phyloP scores from a whole-genome alignment of 2,329 filamentous ascomycete species.

The Fusarium metavorans region DNA sequence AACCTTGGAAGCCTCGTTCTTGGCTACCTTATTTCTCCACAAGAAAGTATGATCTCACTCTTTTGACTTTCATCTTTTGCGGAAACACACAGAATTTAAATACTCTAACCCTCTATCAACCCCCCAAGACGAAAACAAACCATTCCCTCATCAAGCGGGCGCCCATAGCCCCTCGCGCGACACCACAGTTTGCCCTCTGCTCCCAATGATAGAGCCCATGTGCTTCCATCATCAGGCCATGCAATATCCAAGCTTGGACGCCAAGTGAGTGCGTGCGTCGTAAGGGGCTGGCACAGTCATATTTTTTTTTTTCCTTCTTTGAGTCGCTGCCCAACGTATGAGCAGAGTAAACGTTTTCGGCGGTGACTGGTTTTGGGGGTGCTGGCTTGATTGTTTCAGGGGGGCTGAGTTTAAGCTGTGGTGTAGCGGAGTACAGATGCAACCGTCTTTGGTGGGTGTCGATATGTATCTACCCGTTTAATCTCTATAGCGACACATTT shows the following conservation, averaged over 20 bases:
- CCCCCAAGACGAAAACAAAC: not conserved
- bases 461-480: not conserved
- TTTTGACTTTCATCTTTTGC: no score
- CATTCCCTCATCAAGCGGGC: not conserved
- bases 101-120: not conserved
- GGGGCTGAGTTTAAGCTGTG: not conserved
- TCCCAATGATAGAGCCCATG: constrained; percentile 34
- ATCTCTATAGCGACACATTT: not conserved
- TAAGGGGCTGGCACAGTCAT: constrained; percentile 19
- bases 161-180: not conserved
- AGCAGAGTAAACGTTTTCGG: not conserved
- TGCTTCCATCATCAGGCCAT: constrained; percentile 43
- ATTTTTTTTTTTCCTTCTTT: not conserved
- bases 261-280: constrained; percentile 37
- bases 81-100: not conserved
- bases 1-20: constrained; percentile 30
- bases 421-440: not conserved
- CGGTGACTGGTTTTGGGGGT: not conserved
- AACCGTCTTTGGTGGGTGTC: not conserved
- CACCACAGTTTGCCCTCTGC: not conserved
- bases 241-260: constrained; percentile 38
- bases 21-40: constrained; percentile 36
- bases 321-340: constrained; percentile 16
- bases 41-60: constrained; percentile 12
- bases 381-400: not conserved